Conservation (phyloP, 2,329 filamentous ascomycete genomes). For the Colletotrichum gigasporum region DNA sequence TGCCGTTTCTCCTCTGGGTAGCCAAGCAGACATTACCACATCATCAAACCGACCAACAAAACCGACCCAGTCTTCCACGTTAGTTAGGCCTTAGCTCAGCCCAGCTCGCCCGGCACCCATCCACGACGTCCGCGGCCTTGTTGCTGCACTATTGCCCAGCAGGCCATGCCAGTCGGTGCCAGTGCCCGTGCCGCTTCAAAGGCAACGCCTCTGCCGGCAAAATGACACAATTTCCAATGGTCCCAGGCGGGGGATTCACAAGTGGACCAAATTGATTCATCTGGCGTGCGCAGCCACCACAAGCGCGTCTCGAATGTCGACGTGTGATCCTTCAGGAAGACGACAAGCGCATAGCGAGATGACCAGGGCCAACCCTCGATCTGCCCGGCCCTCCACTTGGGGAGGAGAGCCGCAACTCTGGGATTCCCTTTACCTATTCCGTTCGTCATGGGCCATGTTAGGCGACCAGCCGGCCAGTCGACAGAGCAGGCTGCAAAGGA, state of each 20-base stretch:
- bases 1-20: conserved; percentile 9
- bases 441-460: not conserved
- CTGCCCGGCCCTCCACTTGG: conserved; percentile 15
- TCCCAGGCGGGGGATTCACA: not conserved
- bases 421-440: conserved; percentile 5
- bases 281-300: conserved; percentile 31
- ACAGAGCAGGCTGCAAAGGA: not conserved
- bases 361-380: conserved; percentile 18
- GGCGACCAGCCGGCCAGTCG: not conserved
- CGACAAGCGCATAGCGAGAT: conserved; percentile 32
- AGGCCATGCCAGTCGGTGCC: not conserved
- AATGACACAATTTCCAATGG: conserved; percentile 17
- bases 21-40: conserved; percentile 23
- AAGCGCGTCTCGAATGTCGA: conserved; percentile 26
- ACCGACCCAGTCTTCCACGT: conserved; percentile 8
- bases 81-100: not conserved
- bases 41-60: conserved; percentile 21
- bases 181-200: not conserved
- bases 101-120: not conserved
- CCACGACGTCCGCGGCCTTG: not conserved
- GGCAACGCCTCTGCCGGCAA: not conserved
- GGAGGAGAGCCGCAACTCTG: conserved; percentile 19
- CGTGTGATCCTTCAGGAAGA: conserved; percentile 27
- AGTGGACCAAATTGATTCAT: conserved; percentile 19
- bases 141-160: not conserved